phyloP scores from a whole-genome alignment of 495 filamentous ascomycete genomes.

The Copromyces sp. region DNA sequence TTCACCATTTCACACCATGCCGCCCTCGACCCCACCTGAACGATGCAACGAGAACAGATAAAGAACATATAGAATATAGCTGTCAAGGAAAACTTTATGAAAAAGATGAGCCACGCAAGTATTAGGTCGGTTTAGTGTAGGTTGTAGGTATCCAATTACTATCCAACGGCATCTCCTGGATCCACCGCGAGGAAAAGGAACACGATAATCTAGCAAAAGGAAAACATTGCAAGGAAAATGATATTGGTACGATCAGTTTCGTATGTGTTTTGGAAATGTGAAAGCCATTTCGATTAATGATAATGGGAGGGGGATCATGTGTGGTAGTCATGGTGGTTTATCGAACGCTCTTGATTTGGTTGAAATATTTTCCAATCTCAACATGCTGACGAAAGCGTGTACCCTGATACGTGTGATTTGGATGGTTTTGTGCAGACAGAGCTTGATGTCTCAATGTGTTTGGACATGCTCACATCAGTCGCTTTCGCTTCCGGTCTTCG shows the following conservation, averaged over 20 bases:
- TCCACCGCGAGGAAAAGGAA: not conserved
- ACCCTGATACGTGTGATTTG: not conserved
- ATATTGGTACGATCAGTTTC: not conserved
- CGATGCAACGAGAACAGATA: not conserved
- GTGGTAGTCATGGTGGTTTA: not conserved
- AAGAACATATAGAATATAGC: not conserved
- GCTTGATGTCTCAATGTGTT: not conserved
- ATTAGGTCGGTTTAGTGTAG: not conserved
- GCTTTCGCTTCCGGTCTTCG: conserved; percentile 70
- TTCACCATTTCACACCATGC: not conserved
- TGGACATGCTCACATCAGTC: conserved; percentile 36
- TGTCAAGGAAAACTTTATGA: not conserved
- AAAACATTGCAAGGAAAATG: not conserved
- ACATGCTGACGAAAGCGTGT: not conserved
- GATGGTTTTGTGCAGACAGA: not conserved
- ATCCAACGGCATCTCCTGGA: not conserved
- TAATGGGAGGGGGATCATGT: not conserved
- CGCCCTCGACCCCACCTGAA: not conserved
- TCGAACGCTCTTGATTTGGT: not conserved
- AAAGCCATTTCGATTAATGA: not conserved
- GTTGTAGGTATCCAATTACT: not conserved
- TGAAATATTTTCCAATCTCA: not conserved
- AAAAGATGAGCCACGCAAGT: not conserved
- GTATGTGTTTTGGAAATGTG: not conserved
- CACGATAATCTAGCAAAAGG: not conserved